These are phyloP conservation scores for Picea sitchensis DNA, from an alignment of 75 land plant genomes.

Conservation along the genomic window DNA sequence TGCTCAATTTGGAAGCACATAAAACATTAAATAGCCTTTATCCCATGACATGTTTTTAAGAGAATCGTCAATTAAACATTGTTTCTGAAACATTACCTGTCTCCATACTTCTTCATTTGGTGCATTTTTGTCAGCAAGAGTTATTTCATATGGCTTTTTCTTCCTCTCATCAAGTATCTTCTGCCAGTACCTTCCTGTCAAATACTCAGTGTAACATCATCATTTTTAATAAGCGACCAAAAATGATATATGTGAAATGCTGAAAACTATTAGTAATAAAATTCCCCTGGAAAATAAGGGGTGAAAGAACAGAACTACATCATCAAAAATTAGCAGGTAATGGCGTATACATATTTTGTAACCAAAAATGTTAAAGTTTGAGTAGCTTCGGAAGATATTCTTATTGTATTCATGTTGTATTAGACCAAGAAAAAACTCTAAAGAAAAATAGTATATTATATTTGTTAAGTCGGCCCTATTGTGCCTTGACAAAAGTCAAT, in stretches of 20 bases:
- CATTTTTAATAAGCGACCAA: not conserved
- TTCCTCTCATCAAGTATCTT: slow-evolving; percentile 69
- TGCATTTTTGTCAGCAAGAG: slow-evolving; percentile 98
- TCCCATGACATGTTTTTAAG: not conserved
- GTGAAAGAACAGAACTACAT: not conserved
- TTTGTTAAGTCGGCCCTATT: too few species aligned
- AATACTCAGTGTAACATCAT: not conserved
- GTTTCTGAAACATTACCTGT: slow-evolving; percentile 41
- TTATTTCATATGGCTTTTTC: slow-evolving; percentile 68
- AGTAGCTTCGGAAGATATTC: too few species aligned
- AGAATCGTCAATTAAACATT: not conserved
- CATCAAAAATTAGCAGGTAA: not conserved
- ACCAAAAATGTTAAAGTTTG: not conserved
- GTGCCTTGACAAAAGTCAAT: too few species aligned
- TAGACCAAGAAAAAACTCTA: too few species aligned
- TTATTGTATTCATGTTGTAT: too few species aligned
- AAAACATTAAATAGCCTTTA: slow-evolving; percentile 3
- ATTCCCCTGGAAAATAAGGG: not conserved
- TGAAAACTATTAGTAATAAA: not conserved
- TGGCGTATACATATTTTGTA: not conserved
- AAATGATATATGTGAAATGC: not conserved
- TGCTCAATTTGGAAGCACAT: not conserved
- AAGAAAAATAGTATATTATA: too few species aligned
- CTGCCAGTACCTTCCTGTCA: slow-evolving; percentile 87
- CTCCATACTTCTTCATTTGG: slow-evolving; percentile 98